Conservation (phyloP, 2,329 filamentous ascomycete genomes). For the Penicillium freii region DNA sequence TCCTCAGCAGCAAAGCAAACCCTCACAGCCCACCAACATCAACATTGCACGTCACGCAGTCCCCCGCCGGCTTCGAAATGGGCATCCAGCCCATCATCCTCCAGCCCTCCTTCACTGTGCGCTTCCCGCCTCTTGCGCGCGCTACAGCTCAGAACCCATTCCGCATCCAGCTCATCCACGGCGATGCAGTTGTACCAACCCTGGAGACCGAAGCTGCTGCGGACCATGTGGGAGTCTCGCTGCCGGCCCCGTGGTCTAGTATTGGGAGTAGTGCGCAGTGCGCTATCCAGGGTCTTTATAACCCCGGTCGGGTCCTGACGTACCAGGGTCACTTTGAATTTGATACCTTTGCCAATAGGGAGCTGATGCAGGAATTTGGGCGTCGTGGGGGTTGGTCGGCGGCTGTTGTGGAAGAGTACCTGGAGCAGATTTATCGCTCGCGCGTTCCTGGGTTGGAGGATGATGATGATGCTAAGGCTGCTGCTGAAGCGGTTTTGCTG, state of each 20-base stretch:
- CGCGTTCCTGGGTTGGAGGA: slow-evolving; percentile 19
- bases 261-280: slow-evolving; percentile 29
- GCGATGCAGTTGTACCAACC: slow-evolving; percentile 30
- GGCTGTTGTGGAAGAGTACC: slow-evolving; percentile 13
- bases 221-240: not conserved
- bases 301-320: slow-evolving; percentile 29
- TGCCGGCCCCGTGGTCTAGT: slow-evolving; percentile 32
- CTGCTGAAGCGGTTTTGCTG: slow-evolving; percentile 33
- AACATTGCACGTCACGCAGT: slow-evolving; percentile 22
- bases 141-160: slow-evolving; percentile 11
- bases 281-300: slow-evolving; percentile 32
- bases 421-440: slow-evolving; percentile 23
- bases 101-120: slow-evolving; percentile 18
- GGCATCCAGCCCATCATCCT: slow-evolving; percentile 32
- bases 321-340: slow-evolving; percentile 38
- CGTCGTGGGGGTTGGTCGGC: slow-evolving; percentile 23
- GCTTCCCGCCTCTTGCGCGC: slow-evolving; percentile 11
- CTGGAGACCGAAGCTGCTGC: slow-evolving; percentile 1
- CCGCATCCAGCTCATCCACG: slow-evolving; percentile 36
- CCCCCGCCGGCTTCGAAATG: slow-evolving; percentile 28
- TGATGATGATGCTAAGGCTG: slow-evolving; percentile 32
- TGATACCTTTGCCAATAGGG: slow-evolving; percentile 27
- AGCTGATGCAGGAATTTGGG: slow-evolving; percentile 27
- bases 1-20: slow-evolving; percentile 16
- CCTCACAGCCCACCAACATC: not conserved